Conservation (phyloP, 2,329 filamentous ascomycete species). For the Diplodia mutila region DNA sequence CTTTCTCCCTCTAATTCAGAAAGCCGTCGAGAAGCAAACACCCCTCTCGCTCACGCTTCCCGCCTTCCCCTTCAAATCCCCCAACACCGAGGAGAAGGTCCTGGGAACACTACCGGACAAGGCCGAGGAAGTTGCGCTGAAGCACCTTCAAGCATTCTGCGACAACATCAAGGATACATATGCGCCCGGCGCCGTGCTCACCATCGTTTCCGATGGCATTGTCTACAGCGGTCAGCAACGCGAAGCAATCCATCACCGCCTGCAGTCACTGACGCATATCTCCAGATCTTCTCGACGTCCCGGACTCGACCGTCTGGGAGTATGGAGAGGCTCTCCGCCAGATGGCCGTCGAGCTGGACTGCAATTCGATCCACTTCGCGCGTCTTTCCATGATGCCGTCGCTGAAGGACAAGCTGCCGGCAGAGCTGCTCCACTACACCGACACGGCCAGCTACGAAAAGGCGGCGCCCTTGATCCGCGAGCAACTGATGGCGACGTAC, state of each 20-base stretch:
- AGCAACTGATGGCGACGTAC: constrained; percentile 32
- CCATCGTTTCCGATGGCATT: constrained; percentile 51
- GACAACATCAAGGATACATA: constrained; percentile 46
- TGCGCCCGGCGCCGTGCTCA: constrained; percentile 45
- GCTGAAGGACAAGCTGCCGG: constrained; percentile 24
- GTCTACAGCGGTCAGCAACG: constrained; percentile 43
- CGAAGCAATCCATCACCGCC: background rate
- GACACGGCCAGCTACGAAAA: constrained; percentile 30
- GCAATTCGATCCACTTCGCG: constrained; percentile 41
- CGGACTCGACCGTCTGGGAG: constrained; percentile 48
- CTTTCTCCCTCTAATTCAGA: constrained; percentile 24
- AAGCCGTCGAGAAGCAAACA: constrained; percentile 35
- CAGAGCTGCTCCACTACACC: constrained; percentile 38
- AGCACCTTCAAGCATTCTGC: constrained; percentile 47
- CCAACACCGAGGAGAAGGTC: constrained; percentile 59
- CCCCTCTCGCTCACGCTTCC: constrained; percentile 49
- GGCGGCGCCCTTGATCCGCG: constrained; percentile 33
- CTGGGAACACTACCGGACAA: constrained; percentile 53
- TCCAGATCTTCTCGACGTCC: constrained; percentile 46
- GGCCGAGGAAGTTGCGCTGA: constrained; percentile 48
- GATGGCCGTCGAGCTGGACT: constrained; percentile 41
- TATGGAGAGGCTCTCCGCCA: constrained; percentile 45
- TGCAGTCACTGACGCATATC: background rate
- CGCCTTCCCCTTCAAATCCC: constrained; percentile 65
- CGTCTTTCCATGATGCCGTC: constrained; percentile 34